Percentiles rank a stretch among this genome's conserved stretches.
Evolutionary conservation across 345 rosid genomes (phyloP).

Genomic region (Noccaea bulbosa): DNA sequence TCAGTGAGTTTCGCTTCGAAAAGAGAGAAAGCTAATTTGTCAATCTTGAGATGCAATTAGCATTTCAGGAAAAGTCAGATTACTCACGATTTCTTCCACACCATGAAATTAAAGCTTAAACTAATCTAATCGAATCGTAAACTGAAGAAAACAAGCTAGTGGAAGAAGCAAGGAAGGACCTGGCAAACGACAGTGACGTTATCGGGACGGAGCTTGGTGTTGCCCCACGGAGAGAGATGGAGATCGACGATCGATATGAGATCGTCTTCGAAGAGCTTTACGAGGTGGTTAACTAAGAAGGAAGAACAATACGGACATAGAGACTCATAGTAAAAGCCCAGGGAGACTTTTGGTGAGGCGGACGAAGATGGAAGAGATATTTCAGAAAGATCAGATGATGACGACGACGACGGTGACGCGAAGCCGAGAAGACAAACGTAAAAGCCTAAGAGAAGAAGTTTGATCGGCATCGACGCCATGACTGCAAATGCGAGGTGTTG

Average conservation of each 20-base stretch:
- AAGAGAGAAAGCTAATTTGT: background rate
- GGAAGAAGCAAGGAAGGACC: slow-evolving; percentile 48
- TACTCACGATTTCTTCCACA: background rate
- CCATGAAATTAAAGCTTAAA: background rate
- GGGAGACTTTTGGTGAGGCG: slow-evolving; percentile 51
- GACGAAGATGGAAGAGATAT: slow-evolving; percentile 35
- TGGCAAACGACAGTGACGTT: slow-evolving; percentile 72
- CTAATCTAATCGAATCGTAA: background rate
- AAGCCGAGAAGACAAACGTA: slow-evolving; percentile 29
- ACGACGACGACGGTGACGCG: background rate
- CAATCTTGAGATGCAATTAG: background rate
- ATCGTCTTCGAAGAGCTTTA: slow-evolving; percentile 55
- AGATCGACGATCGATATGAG: slow-evolving; percentile 75
- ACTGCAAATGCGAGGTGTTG: background rate
- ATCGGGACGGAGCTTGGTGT: slow-evolving; percentile 55
- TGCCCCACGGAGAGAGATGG: slow-evolving; percentile 82
- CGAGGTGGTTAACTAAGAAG: slow-evolving; percentile 63
- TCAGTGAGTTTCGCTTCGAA: too few relatives aligned
- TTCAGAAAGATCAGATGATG: slow-evolving; percentile 35
- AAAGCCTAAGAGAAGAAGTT: slow-evolving; percentile 3
- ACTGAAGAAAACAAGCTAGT: background rate
- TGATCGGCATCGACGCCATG: slow-evolving; percentile 43
- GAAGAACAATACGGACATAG: slow-evolving; percentile 78
- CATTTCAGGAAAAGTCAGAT: background rate
- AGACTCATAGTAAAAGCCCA: slow-evolving; percentile 77